Evolutionary conservation across 495 filamentous ascomycete species (phyloP), one percentile per base, ranked within the genome.

Genomic region (Penicillium cinerascens): DNA sequence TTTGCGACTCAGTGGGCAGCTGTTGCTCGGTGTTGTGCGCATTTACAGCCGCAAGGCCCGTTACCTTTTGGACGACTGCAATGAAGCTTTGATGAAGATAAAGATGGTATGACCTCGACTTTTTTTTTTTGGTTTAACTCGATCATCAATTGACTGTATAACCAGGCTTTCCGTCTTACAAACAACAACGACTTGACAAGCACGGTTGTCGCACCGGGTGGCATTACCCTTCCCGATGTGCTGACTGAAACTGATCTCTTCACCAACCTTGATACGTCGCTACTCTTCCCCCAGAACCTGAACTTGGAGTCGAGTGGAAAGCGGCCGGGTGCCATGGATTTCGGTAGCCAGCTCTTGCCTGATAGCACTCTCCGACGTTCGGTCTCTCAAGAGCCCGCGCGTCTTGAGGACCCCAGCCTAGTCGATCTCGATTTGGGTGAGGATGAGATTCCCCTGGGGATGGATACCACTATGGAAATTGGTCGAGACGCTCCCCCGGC

Each of bases 31-130:
- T 72, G 93, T 98, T 35, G 95, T 96, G 54, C 81, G 93, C 57
- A 98, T 98, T 47, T 97, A 98, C 70, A 95, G 91, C 65, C 82
- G 95, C 52, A 98, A 98, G 72, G 91, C 93, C 62, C 87, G 91
- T 54, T 98, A 98, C 67, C 77, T 98, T 13, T 74, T 97, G 36
- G 93, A 97, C 65, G 93, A 98, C 66, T 98, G 93, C 75, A 95
- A 92, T 63, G 93, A 98, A 72, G 92, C 93, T 22, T 74, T 97
- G 49, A 84, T 93, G 78, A 97, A 96, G 71, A 95, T 98, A 61
- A 97, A 97, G 66, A 93, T 97, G 92, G 92, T 96, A 78, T 22
- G 80, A 51, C 27, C n/a, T 17, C 13, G 17, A 49, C 23, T 15
- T 17, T 29, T 29, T 5, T n/a, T 3, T 2, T 1, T 8, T 7